A percentile compares a stretch with the other conserved stretches of the same genome.
Conservation (phyloP, 495 filamentous ascomycete genomes). For the Paragyromitra xinjiangensis region DNA sequence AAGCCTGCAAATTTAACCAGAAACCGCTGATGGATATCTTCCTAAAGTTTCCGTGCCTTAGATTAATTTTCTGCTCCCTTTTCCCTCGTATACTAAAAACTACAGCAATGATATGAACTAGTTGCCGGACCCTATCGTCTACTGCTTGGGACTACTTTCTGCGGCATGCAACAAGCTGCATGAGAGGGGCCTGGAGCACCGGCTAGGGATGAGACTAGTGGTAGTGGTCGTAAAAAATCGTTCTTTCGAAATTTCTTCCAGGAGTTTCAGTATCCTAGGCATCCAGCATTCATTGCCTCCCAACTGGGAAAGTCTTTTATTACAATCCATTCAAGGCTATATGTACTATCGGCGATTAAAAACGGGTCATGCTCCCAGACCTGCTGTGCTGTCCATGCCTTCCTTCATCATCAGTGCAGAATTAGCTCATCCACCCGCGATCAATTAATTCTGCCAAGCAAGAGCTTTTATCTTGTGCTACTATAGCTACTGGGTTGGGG, state of each 20-base stretch:
- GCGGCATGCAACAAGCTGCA: too few species aligned
- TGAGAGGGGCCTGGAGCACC: too few species aligned
- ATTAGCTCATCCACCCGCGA: neutral
- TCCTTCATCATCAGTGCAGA: neutral
- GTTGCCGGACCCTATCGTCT: too few species aligned
- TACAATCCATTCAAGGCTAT: neutral
- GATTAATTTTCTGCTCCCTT: too few species aligned
- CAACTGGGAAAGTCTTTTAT: neutral
- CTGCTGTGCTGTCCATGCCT: neutral
- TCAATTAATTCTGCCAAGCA: neutral
- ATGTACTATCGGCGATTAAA: neutral
- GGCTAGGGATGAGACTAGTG: neutral
- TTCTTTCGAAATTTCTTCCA: neutral
- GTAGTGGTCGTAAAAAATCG: neutral
- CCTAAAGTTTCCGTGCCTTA: too few species aligned
- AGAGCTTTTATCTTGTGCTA: neutral
- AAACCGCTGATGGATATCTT: too few species aligned
- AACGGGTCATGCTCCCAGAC: neutral
- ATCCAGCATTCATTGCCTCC: neutral
- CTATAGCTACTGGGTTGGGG: neutral
- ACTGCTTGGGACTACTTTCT: too few species aligned
- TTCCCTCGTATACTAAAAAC: too few species aligned
- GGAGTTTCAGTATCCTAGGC: neutral
- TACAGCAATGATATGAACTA: too few species aligned
- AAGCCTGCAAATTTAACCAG: too few species aligned